phyloP scores from a whole-genome alignment of 371 early-diverging fungal genomes.

The Mucor circinelloides region DNA sequence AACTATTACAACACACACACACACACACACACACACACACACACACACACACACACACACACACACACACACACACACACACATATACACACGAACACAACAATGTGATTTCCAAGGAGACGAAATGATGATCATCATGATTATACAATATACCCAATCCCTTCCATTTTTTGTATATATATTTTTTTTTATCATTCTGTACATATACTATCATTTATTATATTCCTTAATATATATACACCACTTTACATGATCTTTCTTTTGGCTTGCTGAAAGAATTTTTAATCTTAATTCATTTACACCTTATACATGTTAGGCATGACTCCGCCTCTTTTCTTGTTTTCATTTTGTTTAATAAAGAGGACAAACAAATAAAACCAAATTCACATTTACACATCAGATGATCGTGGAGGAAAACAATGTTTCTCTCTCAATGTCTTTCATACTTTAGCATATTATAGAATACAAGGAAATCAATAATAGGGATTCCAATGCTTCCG shows the following conservation, averaged over 20 bases:
- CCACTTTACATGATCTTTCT: neutral
- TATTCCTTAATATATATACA: neutral
- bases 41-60: slow-evolving; percentile 12
- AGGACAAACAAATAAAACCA: neutral
- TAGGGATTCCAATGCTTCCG: slow-evolving; percentile 6
- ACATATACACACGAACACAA: slow-evolving; percentile 8
- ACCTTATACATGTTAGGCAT: neutral
- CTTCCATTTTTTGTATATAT: neutral
- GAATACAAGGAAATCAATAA: neutral
- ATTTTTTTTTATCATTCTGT: neutral
- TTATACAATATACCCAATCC: neutral
- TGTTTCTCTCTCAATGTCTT: neutral
- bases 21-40: slow-evolving; percentile 10
- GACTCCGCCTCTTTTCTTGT: neutral
- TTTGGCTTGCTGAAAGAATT: neutral
- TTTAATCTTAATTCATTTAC: neutral
- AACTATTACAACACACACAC: slow-evolving; percentile 1
- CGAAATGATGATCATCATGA: neutral
- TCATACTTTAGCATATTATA: neutral
- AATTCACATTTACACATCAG: neutral
- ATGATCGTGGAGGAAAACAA: neutral
- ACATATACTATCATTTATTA: slow-evolving; percentile 3
- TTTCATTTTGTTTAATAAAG: neutral
- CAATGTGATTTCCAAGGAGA: slow-evolving; percentile 13
- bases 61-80: slow-evolving; percentile 7